Evolutionary conservation across 176 grass and related monocot species (phyloP), one percentile per base, ranked within the genome.

Genomic region (Juncus effusus): DNA sequence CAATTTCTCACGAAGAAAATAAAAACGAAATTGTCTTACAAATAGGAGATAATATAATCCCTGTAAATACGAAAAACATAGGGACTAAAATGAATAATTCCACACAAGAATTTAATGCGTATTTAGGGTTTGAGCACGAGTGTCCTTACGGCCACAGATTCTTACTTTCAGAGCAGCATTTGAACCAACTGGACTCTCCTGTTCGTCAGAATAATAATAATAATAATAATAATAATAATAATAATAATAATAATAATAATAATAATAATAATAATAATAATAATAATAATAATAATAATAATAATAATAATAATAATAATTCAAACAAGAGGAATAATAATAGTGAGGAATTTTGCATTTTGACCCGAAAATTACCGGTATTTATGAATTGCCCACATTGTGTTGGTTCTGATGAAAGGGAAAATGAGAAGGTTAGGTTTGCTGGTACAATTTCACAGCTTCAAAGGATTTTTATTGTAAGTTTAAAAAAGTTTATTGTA

Each of bases 381-480:
- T 92, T 89, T 89, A 86, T 97, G 88, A 84, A 86, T 56, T 97
- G 88, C 54, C 94, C 88, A 61, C 76, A 97, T 74, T 97, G 94
- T 72, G 91, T 78, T 58, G 76, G 38, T 64, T 86, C 78, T 42
- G 77, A 81, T 50, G 79, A 69, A 49, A 74, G 86, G 54, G 67
- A 61, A 49, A 66, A 69, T 60, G 79, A 88, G 78, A 77, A 92
- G 74, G 64, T 70, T 36, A 89, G 84, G 57, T 72, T 78, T 88
- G 80, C 88, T 63, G 73, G 80, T 84, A 69, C 56, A 8, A 67
- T 81, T 41, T 93, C 94, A 62, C 94, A 92, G 60, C 94, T 97
- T 74, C 94, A 97, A 60, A 79, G 85, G 15, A 89, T 93, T 82
- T 92, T 92, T 73, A 77, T 97, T 74, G 94, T 97, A 84, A 97